Evolutionary conservation across 1,284 basidiomycete species (phyloP), one percentile per base, ranked within the genome.

Genomic region (Phlebopus sp.): DNA sequence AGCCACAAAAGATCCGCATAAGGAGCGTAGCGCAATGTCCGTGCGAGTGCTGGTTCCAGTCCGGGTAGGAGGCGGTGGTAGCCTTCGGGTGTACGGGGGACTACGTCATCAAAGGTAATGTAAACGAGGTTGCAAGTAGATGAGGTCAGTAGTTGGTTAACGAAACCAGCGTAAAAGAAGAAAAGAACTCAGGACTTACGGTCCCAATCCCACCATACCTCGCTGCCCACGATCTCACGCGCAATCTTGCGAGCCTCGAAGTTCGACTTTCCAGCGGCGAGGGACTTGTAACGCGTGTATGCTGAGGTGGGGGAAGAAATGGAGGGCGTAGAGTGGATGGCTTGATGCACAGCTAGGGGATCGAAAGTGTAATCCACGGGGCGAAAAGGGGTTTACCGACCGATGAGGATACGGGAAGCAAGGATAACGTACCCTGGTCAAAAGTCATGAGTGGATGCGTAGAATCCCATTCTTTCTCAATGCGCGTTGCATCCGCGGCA

Each of bases 61-160:
- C 93, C 92, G n/a, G 90, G 84, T 19, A 83, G 83, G 64, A 86
- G 92, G 68, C 92, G 91, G 64, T 94, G 92, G 69, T 94, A 96
- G 13, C 93, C 93, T 69, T 97, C 93, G 37, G 86, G 80, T 2
- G 93, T 97, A 34, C 93, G 81, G 6, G 93, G 91, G 44, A 86
- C 90, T 86, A 37, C 25, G 31, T 49, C 13, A 35, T 34, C 35
- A n/a, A n/a, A n/a, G n/a, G n/a, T n/a, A n/a, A n/a, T n/a, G n/a
- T n/a, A n/a, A n/a, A n/a, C n/a, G n/a, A n/a, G n/a, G n/a, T n/a
- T n/a, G 46, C 13, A 37, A 37, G 30, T 23, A 42, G 41, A 14
- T 4, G 19, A 50, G n/a, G 41, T 55, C 42, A 51, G 27, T 10
- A 29, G 5, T 18, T 29, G 15, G 37, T 27, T 34, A 35, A 37